Percentiles rank a stretch among this genome's conserved stretches.
Conservation (phyloP, 2,329 filamentous ascomycete species). For the Xylariaceae sp. region DNA sequence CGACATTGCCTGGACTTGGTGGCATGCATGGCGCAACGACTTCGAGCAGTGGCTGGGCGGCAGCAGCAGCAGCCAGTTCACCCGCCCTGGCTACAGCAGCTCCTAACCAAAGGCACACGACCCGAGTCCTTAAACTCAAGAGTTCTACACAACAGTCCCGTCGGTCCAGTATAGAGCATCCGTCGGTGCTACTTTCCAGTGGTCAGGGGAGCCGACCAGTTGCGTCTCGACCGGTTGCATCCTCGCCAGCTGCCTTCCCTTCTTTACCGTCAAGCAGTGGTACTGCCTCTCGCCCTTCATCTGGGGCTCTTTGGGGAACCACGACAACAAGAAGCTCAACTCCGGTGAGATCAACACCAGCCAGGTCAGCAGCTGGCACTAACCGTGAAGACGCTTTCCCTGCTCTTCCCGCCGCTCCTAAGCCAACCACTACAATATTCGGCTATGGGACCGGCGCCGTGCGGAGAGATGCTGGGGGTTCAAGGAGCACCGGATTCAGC, state of each 20-base stretch:
- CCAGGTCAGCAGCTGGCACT: conserved; percentile 27
- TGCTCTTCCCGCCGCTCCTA: conserved; percentile 79
- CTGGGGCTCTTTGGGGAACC: conserved; percentile 34
- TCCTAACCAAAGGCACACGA: conserved; percentile 57
- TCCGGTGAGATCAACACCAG: conserved; percentile 20
- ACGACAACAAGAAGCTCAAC: conserved; percentile 20
- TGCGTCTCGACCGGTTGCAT: conserved; percentile 25
- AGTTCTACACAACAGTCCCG: conserved; percentile 53
- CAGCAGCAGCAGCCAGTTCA: conserved; percentile 57
- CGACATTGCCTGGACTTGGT: conserved; percentile 78
- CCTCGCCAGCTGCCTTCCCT: conserved; percentile 40
- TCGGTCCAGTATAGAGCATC: conserved; percentile 41
- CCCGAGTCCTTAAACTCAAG: conserved; percentile 64
- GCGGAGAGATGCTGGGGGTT: conserved; percentile 57
- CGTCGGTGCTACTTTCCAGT: conserved; percentile 26
- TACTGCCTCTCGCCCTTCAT: conserved; percentile 26
- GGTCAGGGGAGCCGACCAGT: conserved; percentile 19
- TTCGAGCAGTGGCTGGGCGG: conserved; percentile 64
- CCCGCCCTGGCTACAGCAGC: conserved; percentile 46
- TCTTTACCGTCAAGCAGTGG: conserved; percentile 35
- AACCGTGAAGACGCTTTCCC: conserved; percentile 74
- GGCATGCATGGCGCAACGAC: conserved; percentile 70
- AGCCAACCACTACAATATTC: conserved; percentile 67
- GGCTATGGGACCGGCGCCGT: conserved; percentile 65
- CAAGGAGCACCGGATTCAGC: conserved; percentile 58